phyloP scores from a whole-genome alignment of 1,139 yeast species.

The Diutina neorugosa region DNA sequence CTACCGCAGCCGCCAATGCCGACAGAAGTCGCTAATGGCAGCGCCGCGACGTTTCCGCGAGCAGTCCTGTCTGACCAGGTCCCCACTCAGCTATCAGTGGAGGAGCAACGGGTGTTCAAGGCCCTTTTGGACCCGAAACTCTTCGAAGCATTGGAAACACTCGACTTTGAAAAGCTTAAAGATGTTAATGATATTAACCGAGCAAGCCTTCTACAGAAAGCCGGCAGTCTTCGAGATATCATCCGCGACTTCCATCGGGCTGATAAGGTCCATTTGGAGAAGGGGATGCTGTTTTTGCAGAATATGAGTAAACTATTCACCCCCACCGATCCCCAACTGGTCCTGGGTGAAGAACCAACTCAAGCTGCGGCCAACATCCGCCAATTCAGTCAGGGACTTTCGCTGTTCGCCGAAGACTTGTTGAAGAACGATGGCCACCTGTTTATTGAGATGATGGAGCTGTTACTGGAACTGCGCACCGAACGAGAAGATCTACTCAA shows the following conservation, averaged over 20 bases:
- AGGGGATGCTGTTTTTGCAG: constrained; percentile 17
- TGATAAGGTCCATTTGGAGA: constrained; percentile 18
- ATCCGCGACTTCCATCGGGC: constrained; percentile 18
- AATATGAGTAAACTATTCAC: constrained; percentile 13
- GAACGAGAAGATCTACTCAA: constrained; percentile 12
- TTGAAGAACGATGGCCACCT: constrained; percentile 63
- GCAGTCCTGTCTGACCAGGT: constrained; percentile 3
- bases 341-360: not conserved
- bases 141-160: constrained; percentile 17
- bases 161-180: constrained; percentile 19
- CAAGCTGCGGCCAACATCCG: not conserved
- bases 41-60: not conserved
- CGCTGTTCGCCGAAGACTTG: constrained; percentile 67
- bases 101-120: constrained; percentile 11
- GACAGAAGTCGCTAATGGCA: not conserved
- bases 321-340: not conserved
- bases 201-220: constrained; percentile 16
- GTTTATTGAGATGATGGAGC: constrained; percentile 70
- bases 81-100: not conserved
- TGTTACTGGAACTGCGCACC: constrained; percentile 47
- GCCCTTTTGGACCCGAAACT: constrained; percentile 21
- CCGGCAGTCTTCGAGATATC: constrained; percentile 19
- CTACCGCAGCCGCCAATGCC: not conserved
- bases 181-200: constrained; percentile 11
- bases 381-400: not conserved